A percentile compares a stretch with the other conserved stretches of the same genome.
phyloP scores from a whole-genome alignment of 495 filamentous ascomycete species.

The Penicillium cataractarum region DNA sequence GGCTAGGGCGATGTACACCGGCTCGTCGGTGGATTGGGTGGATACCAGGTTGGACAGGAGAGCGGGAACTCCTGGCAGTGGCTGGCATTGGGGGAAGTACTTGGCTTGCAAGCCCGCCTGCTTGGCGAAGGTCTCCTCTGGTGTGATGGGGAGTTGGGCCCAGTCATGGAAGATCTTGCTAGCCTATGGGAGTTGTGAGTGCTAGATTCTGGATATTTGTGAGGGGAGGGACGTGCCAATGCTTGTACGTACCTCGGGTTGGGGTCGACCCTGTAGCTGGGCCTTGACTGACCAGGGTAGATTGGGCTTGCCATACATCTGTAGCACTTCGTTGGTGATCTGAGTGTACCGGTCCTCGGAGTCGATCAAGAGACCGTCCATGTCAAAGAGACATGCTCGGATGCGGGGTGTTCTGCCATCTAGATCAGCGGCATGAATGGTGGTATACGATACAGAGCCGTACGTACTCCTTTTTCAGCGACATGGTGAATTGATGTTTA shows the following conservation, averaged over 20 bases:
- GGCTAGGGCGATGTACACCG: slow-evolving; percentile 82
- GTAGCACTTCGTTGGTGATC: slow-evolving; percentile 79
- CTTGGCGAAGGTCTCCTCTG: slow-evolving; percentile 63
- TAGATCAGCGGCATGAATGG: slow-evolving; percentile 13
- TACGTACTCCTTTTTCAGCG: not conserved
- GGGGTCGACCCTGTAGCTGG: slow-evolving; percentile 89
- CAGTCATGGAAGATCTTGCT: slow-evolving; percentile 71
- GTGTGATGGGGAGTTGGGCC: slow-evolving; percentile 81
- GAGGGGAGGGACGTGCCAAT: slow-evolving; percentile 6
- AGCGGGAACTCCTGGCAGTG: slow-evolving; percentile 76
- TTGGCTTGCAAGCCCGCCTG: slow-evolving; percentile 62
- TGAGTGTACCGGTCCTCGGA: slow-evolving; percentile 90
- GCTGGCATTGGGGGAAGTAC: slow-evolving; percentile 71
- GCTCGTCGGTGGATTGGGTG: slow-evolving; percentile 43
- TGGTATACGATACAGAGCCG: not conserved
- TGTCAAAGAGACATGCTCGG: slow-evolving; percentile 95
- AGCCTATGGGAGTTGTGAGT: slow-evolving; percentile 25
- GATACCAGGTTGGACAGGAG: slow-evolving; percentile 61
- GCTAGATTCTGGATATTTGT: not conserved
- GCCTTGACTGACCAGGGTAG: slow-evolving; percentile 96
- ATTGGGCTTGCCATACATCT: slow-evolving; percentile 66
- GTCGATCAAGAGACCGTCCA: slow-evolving; percentile 95
- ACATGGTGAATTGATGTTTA: not conserved
- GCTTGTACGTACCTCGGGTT: slow-evolving; percentile 57
- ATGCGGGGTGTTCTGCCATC: slow-evolving; percentile 68